A percentile compares a stretch with the other conserved stretches of the same genome.
Conservation (phyloP, 805 yeast species). For the Wickerhamomyces bisporus region DNA sequence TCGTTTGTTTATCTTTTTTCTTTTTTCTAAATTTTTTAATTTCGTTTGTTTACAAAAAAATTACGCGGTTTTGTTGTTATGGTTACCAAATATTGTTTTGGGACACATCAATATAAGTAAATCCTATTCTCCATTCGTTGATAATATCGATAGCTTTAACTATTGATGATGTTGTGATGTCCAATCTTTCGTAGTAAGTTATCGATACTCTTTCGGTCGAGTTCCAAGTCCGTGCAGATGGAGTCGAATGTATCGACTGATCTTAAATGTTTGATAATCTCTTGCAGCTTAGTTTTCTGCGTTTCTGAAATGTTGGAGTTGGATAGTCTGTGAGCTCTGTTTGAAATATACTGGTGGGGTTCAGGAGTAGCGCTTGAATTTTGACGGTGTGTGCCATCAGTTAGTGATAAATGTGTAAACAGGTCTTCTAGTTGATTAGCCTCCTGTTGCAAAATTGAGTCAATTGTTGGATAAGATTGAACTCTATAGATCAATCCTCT, state of each 20-base stretch:
- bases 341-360: neutral
- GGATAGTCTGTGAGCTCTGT: constrained; percentile 1
- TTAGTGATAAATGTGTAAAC: constrained; percentile 6
- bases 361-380: neutral
- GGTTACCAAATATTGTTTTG: neutral
- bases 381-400: neutral
- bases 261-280: constrained; percentile 34
- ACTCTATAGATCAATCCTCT: constrained; percentile 80
- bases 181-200: constrained; percentile 40
- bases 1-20: neutral
- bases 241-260: constrained; percentile 55
- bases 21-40: neutral
- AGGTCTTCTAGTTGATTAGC: constrained; percentile 13
- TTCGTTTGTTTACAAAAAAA: neutral
- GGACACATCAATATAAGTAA: neutral
- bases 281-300: constrained; percentile 12
- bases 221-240: constrained; percentile 64
- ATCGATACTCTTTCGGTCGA: constrained; percentile 52
- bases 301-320: constrained; percentile 10
- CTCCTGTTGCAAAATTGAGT: constrained; percentile 14
- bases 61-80: constrained; percentile 1
- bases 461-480: constrained; percentile 56
- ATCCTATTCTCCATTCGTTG: too few species aligned
- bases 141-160: too few species aligned
- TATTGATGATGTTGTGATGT: constrained; percentile 43